These are phyloP conservation scores for Penicillium paxilli DNA, from an alignment of 495 filamentous ascomycete species.

Conservation along the genomic window DNA sequence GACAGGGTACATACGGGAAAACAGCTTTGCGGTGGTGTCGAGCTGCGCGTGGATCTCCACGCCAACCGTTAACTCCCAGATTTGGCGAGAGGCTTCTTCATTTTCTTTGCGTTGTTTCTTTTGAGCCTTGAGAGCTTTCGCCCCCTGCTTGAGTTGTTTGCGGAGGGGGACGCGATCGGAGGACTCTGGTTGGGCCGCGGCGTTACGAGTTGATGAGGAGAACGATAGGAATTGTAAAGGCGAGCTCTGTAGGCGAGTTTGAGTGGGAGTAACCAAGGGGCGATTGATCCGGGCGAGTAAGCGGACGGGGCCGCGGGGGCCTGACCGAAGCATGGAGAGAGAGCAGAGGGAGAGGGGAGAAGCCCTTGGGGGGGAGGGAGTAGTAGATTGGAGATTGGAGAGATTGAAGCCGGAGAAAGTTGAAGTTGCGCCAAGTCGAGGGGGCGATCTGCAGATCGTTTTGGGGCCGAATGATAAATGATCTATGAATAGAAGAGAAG, in stretches of 20 bases:
- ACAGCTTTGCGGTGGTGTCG: conserved; percentile 82
- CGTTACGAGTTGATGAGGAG: conserved; percentile 20
- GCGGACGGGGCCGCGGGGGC: conserved; percentile 33
- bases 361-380: not conserved
- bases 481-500: not conserved
- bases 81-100: conserved; percentile 38
- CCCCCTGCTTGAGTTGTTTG: conserved; percentile 74
- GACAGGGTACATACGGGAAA: conserved; percentile 56
- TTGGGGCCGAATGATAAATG: not conserved
- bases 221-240: not conserved
- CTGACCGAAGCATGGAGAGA: conserved; percentile 37
- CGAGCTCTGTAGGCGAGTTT: not conserved
- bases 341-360: not conserved
- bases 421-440: not conserved
- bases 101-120: conserved; percentile 38
- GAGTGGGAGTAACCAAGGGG: not conserved
- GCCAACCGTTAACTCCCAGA: conserved; percentile 90
- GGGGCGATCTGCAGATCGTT: conserved; percentile 4
- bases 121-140: conserved; percentile 48
- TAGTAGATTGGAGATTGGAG: not conserved
- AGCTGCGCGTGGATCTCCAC: conserved; percentile 98
- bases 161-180: conserved; percentile 56
- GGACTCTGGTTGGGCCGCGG: not conserved
- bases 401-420: not conserved
- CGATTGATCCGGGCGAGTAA: conserved; percentile 19